Base-by-base conservation (phyloP, 768 basidiomycete genomes). In the Lentinula sp. region DNA sequence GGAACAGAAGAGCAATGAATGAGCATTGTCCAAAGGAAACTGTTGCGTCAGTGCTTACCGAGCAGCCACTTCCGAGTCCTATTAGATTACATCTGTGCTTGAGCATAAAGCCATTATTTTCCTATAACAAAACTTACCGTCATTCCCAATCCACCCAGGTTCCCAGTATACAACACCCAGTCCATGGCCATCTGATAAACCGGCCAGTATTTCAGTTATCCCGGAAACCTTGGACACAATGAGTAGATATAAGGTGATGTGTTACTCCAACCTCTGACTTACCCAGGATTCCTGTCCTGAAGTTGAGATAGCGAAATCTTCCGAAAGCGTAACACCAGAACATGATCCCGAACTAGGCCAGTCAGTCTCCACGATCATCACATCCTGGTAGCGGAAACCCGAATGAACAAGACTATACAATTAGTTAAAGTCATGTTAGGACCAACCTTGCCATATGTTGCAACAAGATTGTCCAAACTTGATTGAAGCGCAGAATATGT, bases 311-410 rank as follows among this genome's bases (percentile, higher is more conserved):
- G 50, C 50, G n/a, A 51, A 32, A 35, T 51, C 50, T 51, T 51
- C 50, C 5, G 50, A 51, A 18, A 85, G 62, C 4, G 77, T 68
- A 6, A 71, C 66, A 18, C 76, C 72, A 65, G 78, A 72, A 70
- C 84, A 85, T 2, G 69, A 42, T 21, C 55, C 55, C 2, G 55
- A 65, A 16, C 70, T 81, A 0, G 85, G 83, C 84, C 84, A 87
- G 69, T 87, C 81, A 3, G 85, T 86, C 70, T 86, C 86, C 6
- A 83, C 84, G 18, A 86, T 78, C 70, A 86, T 80, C 46, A 86
- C 71, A 54, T 80, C 73, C 78, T 81, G 56, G 1, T 37, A 16
- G 32, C 11, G 18, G 42, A 43, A 54, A 16, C 60, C 13, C 6
- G 3, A n/a, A 46, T 46, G 7, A 32, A 35, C n/a, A 28, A 28